Conservation (phyloP, 2,329 filamentous ascomycete species). For the Cercospora sojina region DNA sequence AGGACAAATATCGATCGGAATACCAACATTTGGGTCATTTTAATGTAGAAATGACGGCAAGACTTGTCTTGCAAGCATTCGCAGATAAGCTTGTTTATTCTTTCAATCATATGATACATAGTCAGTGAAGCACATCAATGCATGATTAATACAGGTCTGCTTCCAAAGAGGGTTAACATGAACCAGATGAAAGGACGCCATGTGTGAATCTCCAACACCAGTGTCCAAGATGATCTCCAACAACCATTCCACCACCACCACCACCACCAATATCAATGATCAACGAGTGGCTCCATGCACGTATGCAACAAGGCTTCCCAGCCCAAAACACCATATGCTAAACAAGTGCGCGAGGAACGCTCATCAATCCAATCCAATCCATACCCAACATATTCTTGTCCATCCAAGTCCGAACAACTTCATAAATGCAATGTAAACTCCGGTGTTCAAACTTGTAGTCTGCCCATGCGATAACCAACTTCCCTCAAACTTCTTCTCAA, state of each 20-base stretch:
- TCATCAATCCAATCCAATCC: not conserved
- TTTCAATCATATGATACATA: not conserved
- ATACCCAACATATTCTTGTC: not conserved
- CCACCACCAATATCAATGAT: not conserved
- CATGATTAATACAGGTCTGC: not conserved
- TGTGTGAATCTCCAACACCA: not conserved
- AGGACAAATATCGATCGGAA: not conserved
- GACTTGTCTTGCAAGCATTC: not conserved
- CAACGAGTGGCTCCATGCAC: not conserved
- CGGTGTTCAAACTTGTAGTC: conserved; percentile 2
- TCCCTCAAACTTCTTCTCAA: conserved; percentile 19
- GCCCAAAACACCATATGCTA: not conserved
- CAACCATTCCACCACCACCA: too few relatives aligned
- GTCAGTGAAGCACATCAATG: not conserved
- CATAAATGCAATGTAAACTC: not conserved
- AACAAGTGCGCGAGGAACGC: not conserved
- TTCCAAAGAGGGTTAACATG: not conserved
- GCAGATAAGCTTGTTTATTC: not conserved
- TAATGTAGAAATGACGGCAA: not conserved
- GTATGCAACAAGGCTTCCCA: not conserved
- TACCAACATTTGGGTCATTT: not conserved
- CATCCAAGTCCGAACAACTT: not conserved
- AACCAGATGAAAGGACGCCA: not conserved
- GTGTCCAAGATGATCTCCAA: not conserved
- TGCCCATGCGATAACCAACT: conserved; percentile 11